These are phyloP conservation scores for Candida buenavistaensis DNA, from an alignment of 1,139 yeast species.

Conservation along the genomic window DNA sequence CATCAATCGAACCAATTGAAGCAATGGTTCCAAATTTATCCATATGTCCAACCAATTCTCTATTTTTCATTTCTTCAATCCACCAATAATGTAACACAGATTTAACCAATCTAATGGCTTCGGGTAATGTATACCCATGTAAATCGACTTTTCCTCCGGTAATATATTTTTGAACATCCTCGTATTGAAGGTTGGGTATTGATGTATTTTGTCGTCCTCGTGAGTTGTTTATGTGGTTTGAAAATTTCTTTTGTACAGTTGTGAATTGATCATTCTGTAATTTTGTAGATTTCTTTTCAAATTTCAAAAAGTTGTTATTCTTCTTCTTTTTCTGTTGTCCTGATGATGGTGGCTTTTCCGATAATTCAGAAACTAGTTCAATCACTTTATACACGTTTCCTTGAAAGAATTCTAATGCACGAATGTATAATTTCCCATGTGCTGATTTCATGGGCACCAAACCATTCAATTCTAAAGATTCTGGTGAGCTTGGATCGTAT, in stretches of 20 bases:
- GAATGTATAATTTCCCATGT: constrained; percentile 31
- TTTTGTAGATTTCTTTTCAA: not conserved
- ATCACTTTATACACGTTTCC: constrained; percentile 39
- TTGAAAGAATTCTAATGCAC: constrained; percentile 37
- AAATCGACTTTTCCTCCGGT: constrained; percentile 42
- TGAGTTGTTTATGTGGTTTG: constrained; percentile 2
- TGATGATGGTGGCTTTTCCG: constrained; percentile 2
- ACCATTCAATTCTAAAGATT: constrained; percentile 19
- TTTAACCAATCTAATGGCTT: constrained; percentile 39
- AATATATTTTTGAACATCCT: constrained; percentile 7
- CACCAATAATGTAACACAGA: constrained; percentile 52
- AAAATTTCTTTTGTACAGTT: constrained; percentile 6
- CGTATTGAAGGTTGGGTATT: too few species aligned
- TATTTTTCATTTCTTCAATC: constrained; percentile 41
- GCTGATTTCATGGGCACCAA: constrained; percentile 22
- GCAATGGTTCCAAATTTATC: constrained; percentile 30
- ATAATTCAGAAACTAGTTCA: constrained; percentile 19
- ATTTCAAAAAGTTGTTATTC: not conserved
- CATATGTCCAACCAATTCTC: constrained; percentile 41
- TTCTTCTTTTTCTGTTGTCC: not conserved
- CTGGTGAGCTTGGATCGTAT: constrained; percentile 17
- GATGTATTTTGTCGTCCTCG: not conserved
- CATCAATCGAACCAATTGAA: constrained; percentile 34
- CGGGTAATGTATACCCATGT: constrained; percentile 47
- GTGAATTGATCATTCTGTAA: constrained; percentile 6